A percentile compares a stretch with the other conserved stretches of the same genome.
These are phyloP conservation scores for Smithsoniella earleae DNA, from an alignment of 163 green algal genomes.

Conservation along the genomic window DNA sequence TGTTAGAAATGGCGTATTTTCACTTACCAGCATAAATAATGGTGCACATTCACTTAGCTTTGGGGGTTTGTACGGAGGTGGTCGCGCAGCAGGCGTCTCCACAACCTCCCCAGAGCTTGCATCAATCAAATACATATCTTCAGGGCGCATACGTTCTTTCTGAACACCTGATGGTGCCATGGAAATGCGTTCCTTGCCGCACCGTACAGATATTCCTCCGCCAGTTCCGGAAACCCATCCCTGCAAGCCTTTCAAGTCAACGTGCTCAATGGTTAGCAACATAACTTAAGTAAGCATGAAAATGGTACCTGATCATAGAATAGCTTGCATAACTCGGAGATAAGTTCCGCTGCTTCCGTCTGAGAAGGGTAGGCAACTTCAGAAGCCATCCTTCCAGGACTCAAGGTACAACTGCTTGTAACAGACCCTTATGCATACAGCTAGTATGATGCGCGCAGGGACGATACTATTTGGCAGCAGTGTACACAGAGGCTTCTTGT, in stretches of 20 bases:
- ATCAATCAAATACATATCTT: slow-evolving; percentile 93
- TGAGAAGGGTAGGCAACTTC: neutral
- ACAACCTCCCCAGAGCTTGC: slow-evolving; percentile 47
- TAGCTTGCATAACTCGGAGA: slow-evolving; percentile 70
- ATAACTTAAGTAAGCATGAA: neutral
- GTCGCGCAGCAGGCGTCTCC: slow-evolving; percentile 48
- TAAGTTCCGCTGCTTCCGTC: slow-evolving; percentile 61
- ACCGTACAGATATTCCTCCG: slow-evolving; percentile 79
- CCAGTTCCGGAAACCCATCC: slow-evolving; percentile 70
- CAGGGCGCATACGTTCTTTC: slow-evolving; percentile 87
- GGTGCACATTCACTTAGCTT: slow-evolving; percentile 92
- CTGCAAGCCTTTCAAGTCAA: no score
- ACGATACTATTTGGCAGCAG: no score
- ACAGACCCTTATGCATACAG: no score
- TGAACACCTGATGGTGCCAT: slow-evolving; percentile 87
- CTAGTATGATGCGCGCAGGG: no score
- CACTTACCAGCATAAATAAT: slow-evolving; percentile 84
- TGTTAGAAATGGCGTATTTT: no score
- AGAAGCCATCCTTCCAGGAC: neutral
- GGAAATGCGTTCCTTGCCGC: slow-evolving; percentile 51
- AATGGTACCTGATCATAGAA: slow-evolving; percentile 60
- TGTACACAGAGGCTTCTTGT: no score
- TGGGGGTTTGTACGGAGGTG: slow-evolving; percentile 61
- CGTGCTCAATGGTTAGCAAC: slow-evolving; percentile 37
- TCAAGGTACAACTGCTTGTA: no score